phyloP scores from a whole-genome alignment of 1,284 basidiomycete genomes.

The Microbotryum violaceum region DNA sequence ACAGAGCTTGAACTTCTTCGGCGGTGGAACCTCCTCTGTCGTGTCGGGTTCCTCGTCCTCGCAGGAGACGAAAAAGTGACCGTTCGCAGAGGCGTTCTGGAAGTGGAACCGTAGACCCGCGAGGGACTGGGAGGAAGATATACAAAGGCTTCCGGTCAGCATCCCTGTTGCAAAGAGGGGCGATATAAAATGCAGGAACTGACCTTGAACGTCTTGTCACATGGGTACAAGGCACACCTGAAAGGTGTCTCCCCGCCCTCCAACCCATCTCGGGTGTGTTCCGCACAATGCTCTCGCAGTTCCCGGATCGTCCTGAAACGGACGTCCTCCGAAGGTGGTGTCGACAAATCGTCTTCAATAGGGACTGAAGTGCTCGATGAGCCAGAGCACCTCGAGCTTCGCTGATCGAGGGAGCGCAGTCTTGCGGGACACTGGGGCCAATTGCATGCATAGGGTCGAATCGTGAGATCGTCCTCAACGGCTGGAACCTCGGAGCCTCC shows the following conservation, averaged over 20 bases:
- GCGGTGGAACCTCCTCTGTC: constrained; percentile 20
- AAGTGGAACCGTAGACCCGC: constrained; percentile 34
- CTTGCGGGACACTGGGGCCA: constrained; percentile 2
- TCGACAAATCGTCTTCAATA: no score
- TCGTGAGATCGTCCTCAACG: constrained; percentile 28
- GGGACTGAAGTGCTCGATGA: no score
- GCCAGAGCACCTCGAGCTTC: not conserved
- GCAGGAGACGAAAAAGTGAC: constrained; percentile 28
- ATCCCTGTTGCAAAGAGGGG: not conserved
- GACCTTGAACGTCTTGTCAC: constrained; percentile 32
- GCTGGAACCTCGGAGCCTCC: constrained; percentile 28
- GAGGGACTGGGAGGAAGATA: constrained; percentile 35
- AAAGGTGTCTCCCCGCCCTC: constrained; percentile 22
- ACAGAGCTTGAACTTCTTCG: constrained; percentile 30
- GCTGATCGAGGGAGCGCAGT: constrained; percentile 6
- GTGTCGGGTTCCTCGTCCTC: constrained; percentile 24
- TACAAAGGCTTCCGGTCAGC: no score
- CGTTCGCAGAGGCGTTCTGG: constrained; percentile 36
- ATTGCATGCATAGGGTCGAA: constrained; percentile 29
- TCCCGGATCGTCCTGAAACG: constrained; percentile 29
- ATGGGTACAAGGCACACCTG: constrained; percentile 31
- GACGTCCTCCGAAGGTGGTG: not conserved
- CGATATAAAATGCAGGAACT: not conserved
- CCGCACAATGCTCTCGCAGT: constrained; percentile 20
- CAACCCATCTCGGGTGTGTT: constrained; percentile 11